phyloP scores from a whole-genome alignment of 2,329 filamentous ascomycete species.

The Cercospora citrullina region DNA sequence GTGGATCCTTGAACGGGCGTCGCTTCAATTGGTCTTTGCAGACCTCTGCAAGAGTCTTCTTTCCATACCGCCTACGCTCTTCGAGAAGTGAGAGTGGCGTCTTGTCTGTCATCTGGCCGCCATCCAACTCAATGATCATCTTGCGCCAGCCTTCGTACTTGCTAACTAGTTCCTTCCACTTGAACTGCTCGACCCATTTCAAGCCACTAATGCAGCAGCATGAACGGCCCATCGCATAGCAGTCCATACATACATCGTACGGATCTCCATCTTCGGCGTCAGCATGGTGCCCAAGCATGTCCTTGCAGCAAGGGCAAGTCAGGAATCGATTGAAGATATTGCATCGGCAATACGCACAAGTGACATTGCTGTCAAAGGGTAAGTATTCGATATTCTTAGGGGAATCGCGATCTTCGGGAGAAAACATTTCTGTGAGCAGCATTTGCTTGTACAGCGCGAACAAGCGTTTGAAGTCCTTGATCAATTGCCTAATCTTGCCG shows the following conservation, averaged over 20 bases:
- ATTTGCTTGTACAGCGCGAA: slow-evolving; percentile 77
- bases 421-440: slow-evolving; percentile 83
- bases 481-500: slow-evolving; percentile 66
- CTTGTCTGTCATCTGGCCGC: slow-evolving; percentile 58
- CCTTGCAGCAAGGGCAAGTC: slow-evolving; percentile 82
- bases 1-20: slow-evolving; percentile 81
- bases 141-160: slow-evolving; percentile 82
- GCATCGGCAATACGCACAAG: slow-evolving; percentile 90
- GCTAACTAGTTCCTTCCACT: slow-evolving; percentile 73
- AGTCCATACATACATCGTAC: slow-evolving; percentile 98
- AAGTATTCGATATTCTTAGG: slow-evolving; percentile 72
- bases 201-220: slow-evolving; percentile 84
- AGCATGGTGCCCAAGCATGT: slow-evolving; percentile 60
- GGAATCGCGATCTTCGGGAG: slow-evolving; percentile 56
- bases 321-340: slow-evolving; percentile 98
- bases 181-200: slow-evolving; percentile 90
- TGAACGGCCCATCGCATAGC: slow-evolving; percentile 94
- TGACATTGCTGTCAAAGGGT: slow-evolving; percentile 85
- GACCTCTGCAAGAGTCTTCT: slow-evolving; percentile 85
- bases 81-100: slow-evolving; percentile 71
- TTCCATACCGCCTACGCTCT: slow-evolving; percentile 65
- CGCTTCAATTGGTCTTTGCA: slow-evolving; percentile 83
- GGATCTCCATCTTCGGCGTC: slow-evolving; percentile 68
- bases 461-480: slow-evolving; percentile 77
- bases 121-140: slow-evolving; percentile 72